A percentile compares a stretch with the other conserved stretches of the same genome.
Evolutionary conservation across 1,284 basidiomycete species (phyloP).

Genomic region (Sanguinoderma infundibulare): DNA sequence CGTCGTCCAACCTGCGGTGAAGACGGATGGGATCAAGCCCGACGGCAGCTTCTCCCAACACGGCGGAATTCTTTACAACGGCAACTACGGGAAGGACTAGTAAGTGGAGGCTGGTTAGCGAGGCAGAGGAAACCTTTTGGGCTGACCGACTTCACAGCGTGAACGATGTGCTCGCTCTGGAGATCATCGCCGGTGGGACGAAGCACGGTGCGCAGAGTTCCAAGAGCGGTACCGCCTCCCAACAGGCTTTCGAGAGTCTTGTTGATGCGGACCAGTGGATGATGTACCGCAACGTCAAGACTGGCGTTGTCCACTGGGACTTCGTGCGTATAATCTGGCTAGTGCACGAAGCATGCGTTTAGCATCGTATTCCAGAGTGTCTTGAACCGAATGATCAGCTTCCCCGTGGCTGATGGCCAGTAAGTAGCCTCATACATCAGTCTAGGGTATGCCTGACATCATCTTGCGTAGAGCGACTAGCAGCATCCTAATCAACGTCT

Average conservation of each 20-base stretch:
- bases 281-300: conserved; percentile 63
- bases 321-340: conserved; percentile 47
- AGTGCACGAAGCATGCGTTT: background rate
- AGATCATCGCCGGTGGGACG: conserved; percentile 57
- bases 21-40: conserved; percentile 61
- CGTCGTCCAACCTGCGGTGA: conserved; percentile 45
- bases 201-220: conserved; percentile 41
- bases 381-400: conserved; percentile 64
- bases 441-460: background rate
- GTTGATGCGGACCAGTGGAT: conserved; percentile 66
- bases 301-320: conserved; percentile 66
- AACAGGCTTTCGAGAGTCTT: conserved; percentile 51
- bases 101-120: conserved; percentile 34
- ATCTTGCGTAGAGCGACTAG: conserved; percentile 49
- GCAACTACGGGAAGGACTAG: conserved; percentile 70
- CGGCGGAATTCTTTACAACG: conserved; percentile 62
- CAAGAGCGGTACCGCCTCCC: conserved; percentile 28
- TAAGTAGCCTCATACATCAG: conserved; percentile 34
- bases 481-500: conserved; percentile 61
- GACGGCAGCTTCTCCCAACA: conserved; percentile 73
- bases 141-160: conserved; percentile 37
- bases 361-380: conserved; percentile 47
- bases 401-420: conserved; percentile 63
- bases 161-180: conserved; percentile 55
- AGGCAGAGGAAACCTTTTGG: background rate